phyloP scores from a whole-genome alignment of 805 yeast genomes.

The Teunomyces panamensis region DNA sequence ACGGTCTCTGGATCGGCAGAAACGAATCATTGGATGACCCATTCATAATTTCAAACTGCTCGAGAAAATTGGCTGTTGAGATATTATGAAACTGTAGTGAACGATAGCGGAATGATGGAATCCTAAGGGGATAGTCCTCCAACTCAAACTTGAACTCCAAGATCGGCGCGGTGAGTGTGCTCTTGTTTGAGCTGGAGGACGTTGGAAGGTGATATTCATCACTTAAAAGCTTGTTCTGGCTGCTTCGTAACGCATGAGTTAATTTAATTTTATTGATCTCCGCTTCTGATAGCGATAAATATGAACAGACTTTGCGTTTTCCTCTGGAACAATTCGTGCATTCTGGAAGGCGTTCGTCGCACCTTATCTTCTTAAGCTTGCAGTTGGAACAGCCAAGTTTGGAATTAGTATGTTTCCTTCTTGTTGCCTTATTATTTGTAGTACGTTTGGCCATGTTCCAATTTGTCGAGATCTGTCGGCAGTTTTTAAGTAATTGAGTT shows the following conservation, averaged over 20 bases:
- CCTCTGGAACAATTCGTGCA: slow-evolving; percentile 27
- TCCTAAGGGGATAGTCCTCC: slow-evolving; percentile 16
- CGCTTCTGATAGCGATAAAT: slow-evolving; percentile 14
- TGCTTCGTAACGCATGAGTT: slow-evolving; percentile 25
- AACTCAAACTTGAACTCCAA: slow-evolving; percentile 25
- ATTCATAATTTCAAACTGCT: slow-evolving; percentile 16
- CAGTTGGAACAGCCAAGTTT: slow-evolving; percentile 30
- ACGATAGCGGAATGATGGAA: slow-evolving; percentile 19
- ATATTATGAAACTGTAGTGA: slow-evolving; percentile 20
- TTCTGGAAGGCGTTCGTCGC: slow-evolving; percentile 28
- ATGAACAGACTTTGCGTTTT: slow-evolving; percentile 25
- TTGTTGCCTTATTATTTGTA: slow-evolving; percentile 5
- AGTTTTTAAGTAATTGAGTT: background rate
- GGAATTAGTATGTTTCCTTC: slow-evolving; percentile 29
- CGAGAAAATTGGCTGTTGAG: slow-evolving; percentile 16
- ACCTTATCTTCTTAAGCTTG: slow-evolving; percentile 29
- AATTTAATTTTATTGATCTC: slow-evolving; percentile 23
- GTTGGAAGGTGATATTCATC: slow-evolving; percentile 27
- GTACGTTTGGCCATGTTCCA: slow-evolving; percentile 1
- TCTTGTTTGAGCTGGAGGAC: slow-evolving; percentile 7
- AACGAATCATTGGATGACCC: background rate
- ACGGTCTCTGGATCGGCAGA: background rate
- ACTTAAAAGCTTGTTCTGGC: slow-evolving; percentile 24
- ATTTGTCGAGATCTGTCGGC: background rate
- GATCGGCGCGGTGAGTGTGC: background rate